Percentiles rank a stretch among this genome's conserved stretches.
Conservation (phyloP, 202 grass and related monocot genomes). For the Miscanthus sacchariflorus region DNA sequence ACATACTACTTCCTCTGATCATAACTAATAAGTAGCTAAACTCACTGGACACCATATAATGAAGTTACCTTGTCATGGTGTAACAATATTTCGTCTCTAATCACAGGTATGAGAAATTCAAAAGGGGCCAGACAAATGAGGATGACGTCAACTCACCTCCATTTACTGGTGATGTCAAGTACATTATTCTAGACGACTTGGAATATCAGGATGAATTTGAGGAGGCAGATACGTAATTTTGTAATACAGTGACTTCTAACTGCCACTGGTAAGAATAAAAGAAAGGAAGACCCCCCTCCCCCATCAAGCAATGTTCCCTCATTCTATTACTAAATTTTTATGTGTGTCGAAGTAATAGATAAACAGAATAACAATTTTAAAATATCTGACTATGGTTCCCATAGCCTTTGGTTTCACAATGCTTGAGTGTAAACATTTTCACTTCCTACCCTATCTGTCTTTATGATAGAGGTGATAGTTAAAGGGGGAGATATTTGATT, state of each 20-base stretch:
- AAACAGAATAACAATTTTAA: background rate
- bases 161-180: slow-evolving; percentile 77
- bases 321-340: background rate
- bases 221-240: slow-evolving; percentile 67
- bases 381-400: background rate
- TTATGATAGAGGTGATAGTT: background rate
- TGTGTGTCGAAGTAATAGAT: slow-evolving; percentile 5
- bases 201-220: slow-evolving; percentile 69
- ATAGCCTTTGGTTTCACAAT: background rate
- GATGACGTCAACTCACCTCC: slow-evolving; percentile 54
- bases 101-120: slow-evolving; percentile 94
- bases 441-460: background rate
- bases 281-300: too few species aligned
- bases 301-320: background rate
- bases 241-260: slow-evolving; percentile 46
- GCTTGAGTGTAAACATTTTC: background rate
- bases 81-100: slow-evolving; percentile 44
- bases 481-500: background rate
- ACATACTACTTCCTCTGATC: slow-evolving; percentile 1
- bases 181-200: slow-evolving; percentile 93
- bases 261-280: slow-evolving; percentile 32
- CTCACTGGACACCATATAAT: background rate
- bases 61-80: slow-evolving; percentile 25
- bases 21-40: background rate
- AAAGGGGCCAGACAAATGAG: slow-evolving; percentile 63